Percentiles rank a stretch among this genome's conserved stretches.
phyloP scores from a whole-genome alignment of 169 alveolate genomes.

The Cryptosporidium xiaoi region DNA sequence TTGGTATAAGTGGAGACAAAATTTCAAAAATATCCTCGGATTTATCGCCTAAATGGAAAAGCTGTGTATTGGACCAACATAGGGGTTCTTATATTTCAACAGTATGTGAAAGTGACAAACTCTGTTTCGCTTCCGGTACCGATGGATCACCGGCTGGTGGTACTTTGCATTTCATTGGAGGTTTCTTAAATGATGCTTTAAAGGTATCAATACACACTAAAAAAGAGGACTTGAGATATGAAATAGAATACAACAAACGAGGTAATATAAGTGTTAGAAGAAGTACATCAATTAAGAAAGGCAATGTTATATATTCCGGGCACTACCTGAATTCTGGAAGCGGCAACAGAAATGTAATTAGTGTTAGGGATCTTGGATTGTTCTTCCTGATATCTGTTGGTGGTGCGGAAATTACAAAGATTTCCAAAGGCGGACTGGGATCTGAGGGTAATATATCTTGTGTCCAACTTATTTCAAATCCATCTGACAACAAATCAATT shows the following conservation, averaged over 20 bases:
- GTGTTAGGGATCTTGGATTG: conserved; percentile 57
- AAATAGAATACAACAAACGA: conserved; percentile 30
- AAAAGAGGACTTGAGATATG: neutral
- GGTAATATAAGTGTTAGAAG: conserved; percentile 42
- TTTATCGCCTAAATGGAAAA: conserved; percentile 14
- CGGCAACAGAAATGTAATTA: conserved; percentile 11
- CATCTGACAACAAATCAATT: conserved; percentile 28
- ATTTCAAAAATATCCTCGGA: conserved; percentile 30
- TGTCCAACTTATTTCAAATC: conserved; percentile 31
- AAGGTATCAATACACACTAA: conserved; percentile 22
- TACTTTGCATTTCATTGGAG: conserved; percentile 40
- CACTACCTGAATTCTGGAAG: neutral
- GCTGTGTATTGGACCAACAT: conserved; percentile 53
- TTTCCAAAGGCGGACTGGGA: conserved; percentile 67
- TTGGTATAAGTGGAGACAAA: conserved; percentile 1
- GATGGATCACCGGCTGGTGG: conserved; percentile 58
- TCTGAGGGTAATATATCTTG: conserved; percentile 60
- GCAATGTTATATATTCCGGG: conserved; percentile 34
- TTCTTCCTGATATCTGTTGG: conserved; percentile 30
- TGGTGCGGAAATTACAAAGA: conserved; percentile 17
- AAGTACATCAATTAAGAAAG: conserved; percentile 22
- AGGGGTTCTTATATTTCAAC: conserved; percentile 59
- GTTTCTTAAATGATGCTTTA: neutral
- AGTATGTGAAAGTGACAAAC: conserved; percentile 10
- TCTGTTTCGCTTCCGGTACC: conserved; percentile 50